Evolutionary conservation across 495 filamentous ascomycete species (phyloP).

Genomic region (Hypoxylon fuscum): DNA sequence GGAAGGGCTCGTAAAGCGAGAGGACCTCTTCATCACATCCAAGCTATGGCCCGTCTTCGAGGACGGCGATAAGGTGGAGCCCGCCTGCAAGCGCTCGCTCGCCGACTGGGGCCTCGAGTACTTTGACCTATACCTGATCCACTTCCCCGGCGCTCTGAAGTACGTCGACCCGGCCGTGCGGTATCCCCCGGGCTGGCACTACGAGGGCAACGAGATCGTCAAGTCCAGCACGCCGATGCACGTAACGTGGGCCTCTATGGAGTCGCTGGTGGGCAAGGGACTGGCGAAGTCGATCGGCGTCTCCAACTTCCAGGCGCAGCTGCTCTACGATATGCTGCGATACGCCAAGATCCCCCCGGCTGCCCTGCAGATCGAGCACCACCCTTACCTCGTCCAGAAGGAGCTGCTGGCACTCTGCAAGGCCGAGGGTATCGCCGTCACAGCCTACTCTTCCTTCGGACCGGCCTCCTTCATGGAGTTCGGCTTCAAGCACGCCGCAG

Average conservation of each 20-base stretch:
- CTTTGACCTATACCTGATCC: slow-evolving; percentile 84
- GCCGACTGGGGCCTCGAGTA: slow-evolving; percentile 84
- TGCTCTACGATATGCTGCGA: slow-evolving; percentile 85
- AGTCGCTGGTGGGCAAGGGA: slow-evolving; percentile 73
- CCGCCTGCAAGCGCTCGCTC: slow-evolving; percentile 76
- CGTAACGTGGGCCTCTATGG: slow-evolving; percentile 91
- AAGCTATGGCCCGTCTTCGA: slow-evolving; percentile 96
- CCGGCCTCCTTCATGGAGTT: slow-evolving; percentile 85
- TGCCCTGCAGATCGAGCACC: slow-evolving; percentile 94
- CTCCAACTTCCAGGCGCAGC: slow-evolving; percentile 85
- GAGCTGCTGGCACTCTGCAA: slow-evolving; percentile 77
- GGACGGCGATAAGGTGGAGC: slow-evolving; percentile 75
- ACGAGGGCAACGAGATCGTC: slow-evolving; percentile 66
- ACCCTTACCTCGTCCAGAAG: slow-evolving; percentile 91
- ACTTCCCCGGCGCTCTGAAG: slow-evolving; percentile 82
- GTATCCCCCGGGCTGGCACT: slow-evolving; percentile 83
- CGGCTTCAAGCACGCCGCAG: slow-evolving; percentile 74
- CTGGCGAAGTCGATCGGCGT: slow-evolving; percentile 83
- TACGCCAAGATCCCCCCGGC: slow-evolving; percentile 82
- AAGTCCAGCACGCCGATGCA: slow-evolving; percentile 76
- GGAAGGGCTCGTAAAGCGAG: slow-evolving; percentile 84
- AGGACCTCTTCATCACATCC: slow-evolving; percentile 89
- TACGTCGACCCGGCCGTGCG: slow-evolving; percentile 79
- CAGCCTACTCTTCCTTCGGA: slow-evolving; percentile 92
- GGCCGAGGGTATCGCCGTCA: slow-evolving; percentile 78